Percentiles rank a stretch among this genome's conserved stretches.
Evolutionary conservation across 2,329 filamentous ascomycete species (phyloP).

Genomic region (Xylariaceae sp.): DNA sequence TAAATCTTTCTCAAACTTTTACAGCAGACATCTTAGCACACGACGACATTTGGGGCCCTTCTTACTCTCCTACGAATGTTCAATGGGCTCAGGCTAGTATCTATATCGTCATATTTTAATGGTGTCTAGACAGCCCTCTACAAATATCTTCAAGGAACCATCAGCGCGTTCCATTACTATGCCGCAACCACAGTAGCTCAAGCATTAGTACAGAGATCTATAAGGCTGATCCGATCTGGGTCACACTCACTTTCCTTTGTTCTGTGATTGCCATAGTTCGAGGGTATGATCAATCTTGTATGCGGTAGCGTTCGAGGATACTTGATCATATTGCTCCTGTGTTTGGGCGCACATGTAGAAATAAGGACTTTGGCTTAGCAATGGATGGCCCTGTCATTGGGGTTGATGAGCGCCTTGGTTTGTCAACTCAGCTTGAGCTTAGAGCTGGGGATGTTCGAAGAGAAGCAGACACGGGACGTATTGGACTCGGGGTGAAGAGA

Average conservation of each 20-base stretch:
- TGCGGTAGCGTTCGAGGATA: background rate
- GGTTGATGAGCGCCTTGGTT: background rate
- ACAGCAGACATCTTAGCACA: no score
- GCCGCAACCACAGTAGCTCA: background rate
- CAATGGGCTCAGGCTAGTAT: background rate
- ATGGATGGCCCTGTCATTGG: background rate
- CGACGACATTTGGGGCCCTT: background rate
- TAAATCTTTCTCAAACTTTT: no score
- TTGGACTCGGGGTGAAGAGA: background rate
- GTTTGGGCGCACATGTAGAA: background rate
- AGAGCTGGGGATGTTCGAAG: background rate
- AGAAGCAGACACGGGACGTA: background rate
- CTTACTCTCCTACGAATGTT: background rate
- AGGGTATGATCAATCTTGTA: background rate
- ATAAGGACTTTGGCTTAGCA: background rate
- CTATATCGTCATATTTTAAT: background rate
- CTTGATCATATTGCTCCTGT: background rate
- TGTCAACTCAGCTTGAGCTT: background rate
- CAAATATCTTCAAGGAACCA: background rate
- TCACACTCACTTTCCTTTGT: background rate
- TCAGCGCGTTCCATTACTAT: background rate
- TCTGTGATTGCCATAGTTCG: background rate
- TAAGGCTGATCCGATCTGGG: background rate
- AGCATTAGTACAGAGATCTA: background rate
- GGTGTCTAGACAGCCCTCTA: background rate